Conservation (phyloP, 179 eudicot genomes). For the Nepenthes alata region DNA sequence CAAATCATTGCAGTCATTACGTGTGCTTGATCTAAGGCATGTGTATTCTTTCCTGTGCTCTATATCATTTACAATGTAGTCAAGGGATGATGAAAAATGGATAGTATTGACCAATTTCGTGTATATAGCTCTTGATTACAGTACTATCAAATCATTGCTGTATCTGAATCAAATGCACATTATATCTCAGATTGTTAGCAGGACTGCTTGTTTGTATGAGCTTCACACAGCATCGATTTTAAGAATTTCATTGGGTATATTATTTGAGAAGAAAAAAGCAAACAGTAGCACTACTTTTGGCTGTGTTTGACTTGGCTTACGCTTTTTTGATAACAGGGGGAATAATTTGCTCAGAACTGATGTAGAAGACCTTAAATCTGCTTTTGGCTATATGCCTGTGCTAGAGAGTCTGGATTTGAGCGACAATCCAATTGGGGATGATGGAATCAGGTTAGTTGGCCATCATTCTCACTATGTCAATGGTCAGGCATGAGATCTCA, state of each 20-base stretch:
- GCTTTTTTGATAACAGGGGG: constrained; percentile 35
- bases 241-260: not conserved
- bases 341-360: constrained; percentile 49
- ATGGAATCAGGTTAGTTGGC: constrained; percentile 51
- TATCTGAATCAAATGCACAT: too few relatives aligned
- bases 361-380: constrained; percentile 47
- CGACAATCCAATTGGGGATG: constrained; percentile 71
- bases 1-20: constrained; percentile 50
- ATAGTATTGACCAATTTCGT: too few relatives aligned
- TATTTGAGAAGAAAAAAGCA: too few relatives aligned
- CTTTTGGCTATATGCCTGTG: constrained; percentile 55
- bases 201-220: too few relatives aligned
- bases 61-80: not conserved
- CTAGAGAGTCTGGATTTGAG: constrained; percentile 62
- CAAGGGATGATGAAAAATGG: not conserved
- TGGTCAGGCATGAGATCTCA: constrained; percentile 2
- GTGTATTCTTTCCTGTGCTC: not conserved
- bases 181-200: too few relatives aligned
- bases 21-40: constrained; percentile 75
- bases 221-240: too few relatives aligned
- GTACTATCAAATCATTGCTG: too few relatives aligned
- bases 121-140: too few relatives aligned
- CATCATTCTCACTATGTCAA: not conserved
- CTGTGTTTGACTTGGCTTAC: not conserved
- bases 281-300: too few relatives aligned